Conservation (phyloP, 805 yeast genomes). For the Nakazawaea populi region DNA sequence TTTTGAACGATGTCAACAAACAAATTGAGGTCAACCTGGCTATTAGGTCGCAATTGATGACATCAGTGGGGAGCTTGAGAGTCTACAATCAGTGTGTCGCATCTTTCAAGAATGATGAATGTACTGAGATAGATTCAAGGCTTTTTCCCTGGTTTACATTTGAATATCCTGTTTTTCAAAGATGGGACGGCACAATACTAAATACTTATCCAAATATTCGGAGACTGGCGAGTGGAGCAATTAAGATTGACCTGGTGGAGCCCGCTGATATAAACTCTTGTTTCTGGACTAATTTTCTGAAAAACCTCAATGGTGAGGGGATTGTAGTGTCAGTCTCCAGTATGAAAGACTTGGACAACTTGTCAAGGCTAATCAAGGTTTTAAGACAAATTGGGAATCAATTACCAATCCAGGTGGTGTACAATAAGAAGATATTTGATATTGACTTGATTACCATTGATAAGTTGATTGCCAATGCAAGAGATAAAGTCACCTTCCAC, state of each 20-base stretch:
- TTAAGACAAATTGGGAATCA: constrained; percentile 43
- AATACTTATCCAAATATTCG: constrained; percentile 1
- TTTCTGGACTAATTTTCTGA: constrained; percentile 19
- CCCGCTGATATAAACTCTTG: background rate
- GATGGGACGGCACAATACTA: constrained; percentile 9
- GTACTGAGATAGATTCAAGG: constrained; percentile 14
- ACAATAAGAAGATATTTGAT: constrained; percentile 31
- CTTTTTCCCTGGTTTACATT: constrained; percentile 28
- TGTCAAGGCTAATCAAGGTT: constrained; percentile 39
- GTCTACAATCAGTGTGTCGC: constrained; percentile 19
- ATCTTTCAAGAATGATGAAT: constrained; percentile 19
- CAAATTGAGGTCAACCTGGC: constrained; percentile 8
- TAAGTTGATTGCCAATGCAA: constrained; percentile 28
- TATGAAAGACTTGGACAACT: constrained; percentile 32
- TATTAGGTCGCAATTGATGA: constrained; percentile 15
- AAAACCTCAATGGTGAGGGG: constrained; percentile 38
- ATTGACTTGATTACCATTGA: constrained; percentile 22
- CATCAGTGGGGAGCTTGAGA: constrained; percentile 9
- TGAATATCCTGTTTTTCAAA: constrained; percentile 16
- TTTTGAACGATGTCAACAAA: constrained; percentile 12
- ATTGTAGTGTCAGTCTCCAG: constrained; percentile 48
- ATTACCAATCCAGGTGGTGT: constrained; percentile 44
- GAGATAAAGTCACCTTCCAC: constrained; percentile 13
- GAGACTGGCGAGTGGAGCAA: background rate
- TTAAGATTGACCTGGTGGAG: background rate